Base-by-base conservation (phyloP, 257 asterid genomes). In the Primulina tabacum region DNA sequence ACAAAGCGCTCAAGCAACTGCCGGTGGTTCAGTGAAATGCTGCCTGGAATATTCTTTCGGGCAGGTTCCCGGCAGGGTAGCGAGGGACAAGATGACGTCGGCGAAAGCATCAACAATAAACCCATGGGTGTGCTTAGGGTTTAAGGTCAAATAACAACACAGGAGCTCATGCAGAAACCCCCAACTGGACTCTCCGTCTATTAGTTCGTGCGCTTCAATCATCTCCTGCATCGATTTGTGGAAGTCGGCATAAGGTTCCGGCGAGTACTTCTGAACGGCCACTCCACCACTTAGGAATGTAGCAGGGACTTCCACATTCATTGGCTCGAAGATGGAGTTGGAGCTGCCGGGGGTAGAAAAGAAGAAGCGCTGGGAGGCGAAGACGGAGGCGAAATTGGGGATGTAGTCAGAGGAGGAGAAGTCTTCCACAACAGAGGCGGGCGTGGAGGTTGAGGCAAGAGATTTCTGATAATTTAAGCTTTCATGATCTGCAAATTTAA, bases 331-430 rank as follows among this genome's bases (percentile, higher is more conserved):
- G 64, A 90, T 90, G 74, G 96, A 88, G 73, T 87, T 91, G 11
- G 97, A 85, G 76, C 64, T 74, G 7, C 97, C 97, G 1, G 97
- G 97, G 30, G 92, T 80, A 60, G 96, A 75, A 77, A 87, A 81
- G 81, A 91, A 91, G 87, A 91, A 91, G 57, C 97, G 88, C 56
- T 77, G 85, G 73, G 97, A 89, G 71, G 93, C 91, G 74, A 85
- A 89, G 64, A 86, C 76, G 18, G 88, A 69, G 67, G 91, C 62
- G 80, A 91, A 76, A 63, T 85, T 95, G 1, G 92, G 95, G 65
- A 74, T 58, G 65, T 43, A 43, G 0, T 80, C 86, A 8, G 88
- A 70, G 62, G 79, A 74, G 71, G 74, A 60, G 34, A 59, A 30
- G 38, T 60, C 79, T 10, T 60, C 75, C 7, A 37, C 60, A 20